Conservation (phyloP, 345 rosid genomes). For the Gossypium sturtianum region DNA sequence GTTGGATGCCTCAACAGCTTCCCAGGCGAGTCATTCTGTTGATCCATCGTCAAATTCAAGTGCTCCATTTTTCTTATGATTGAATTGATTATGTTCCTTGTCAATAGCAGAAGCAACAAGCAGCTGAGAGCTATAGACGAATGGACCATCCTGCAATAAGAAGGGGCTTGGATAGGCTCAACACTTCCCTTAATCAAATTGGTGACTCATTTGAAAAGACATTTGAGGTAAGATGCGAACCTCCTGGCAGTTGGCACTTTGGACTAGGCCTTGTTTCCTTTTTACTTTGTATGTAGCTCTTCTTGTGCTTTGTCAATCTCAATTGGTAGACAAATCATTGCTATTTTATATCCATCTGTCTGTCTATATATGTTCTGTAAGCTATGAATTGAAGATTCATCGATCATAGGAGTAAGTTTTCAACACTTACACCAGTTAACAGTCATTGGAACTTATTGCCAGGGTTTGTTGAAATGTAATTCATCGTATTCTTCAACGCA, state of each 20-base stretch:
- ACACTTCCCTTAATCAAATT: slow-evolving; percentile 73
- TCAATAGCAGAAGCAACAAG: slow-evolving; percentile 27
- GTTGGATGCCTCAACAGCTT: slow-evolving; percentile 31
- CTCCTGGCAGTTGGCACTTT: neutral
- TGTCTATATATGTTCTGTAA: neutral
- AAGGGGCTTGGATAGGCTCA: slow-evolving; percentile 66
- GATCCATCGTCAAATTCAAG: neutral
- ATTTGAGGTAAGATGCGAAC: slow-evolving; percentile 42
- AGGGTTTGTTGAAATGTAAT: neutral
- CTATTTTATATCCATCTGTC: neutral
- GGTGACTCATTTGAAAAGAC: slow-evolving; percentile 91
- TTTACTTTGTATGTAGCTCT: neutral
- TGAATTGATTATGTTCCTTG: neutral
- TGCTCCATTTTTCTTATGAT: neutral
- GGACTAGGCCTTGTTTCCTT: neutral
- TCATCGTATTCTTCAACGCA: neutral
- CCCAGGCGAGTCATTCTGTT: slow-evolving; percentile 49
- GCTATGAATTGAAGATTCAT: neutral
- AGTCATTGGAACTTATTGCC: neutral
- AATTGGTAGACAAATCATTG: neutral
- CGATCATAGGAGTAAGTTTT: neutral
- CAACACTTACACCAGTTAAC: neutral
- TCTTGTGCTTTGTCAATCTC: neutral
- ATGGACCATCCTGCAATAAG: slow-evolving; percentile 59
- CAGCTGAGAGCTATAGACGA: slow-evolving; percentile 35